Evolutionary conservation across 345 rosid genomes (phyloP).

Genomic region (Excoecaria cochinchinensis): DNA sequence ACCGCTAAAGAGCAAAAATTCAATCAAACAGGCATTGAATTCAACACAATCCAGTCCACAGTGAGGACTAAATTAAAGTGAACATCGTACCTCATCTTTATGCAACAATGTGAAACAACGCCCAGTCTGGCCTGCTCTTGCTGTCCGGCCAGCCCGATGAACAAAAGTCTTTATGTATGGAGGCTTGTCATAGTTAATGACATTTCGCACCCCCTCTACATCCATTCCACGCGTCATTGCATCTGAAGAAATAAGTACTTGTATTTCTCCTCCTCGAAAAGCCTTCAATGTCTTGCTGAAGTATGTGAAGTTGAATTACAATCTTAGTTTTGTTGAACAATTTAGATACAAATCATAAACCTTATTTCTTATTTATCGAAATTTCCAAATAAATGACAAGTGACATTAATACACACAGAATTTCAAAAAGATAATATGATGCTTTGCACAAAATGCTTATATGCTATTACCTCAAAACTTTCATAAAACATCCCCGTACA

Average conservation of each 20-base stretch:
- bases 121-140: conserved; percentile 91
- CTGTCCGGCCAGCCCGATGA: conserved; percentile 96
- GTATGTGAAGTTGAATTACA: conserved; percentile 12
- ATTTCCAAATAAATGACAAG: neutral
- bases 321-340: neutral
- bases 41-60: neutral
- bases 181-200: conserved; percentile 87
- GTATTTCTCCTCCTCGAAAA: conserved; percentile 71
- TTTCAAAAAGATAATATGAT: neutral
- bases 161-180: conserved; percentile 70
- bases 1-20: neutral
- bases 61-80: neutral
- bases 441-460: neutral
- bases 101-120: conserved; percentile 82
- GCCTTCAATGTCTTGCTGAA: conserved; percentile 84
- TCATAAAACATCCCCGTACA: neutral
- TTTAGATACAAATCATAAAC: neutral
- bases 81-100: conserved; percentile 53
- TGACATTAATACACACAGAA: neutral
- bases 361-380: neutral
- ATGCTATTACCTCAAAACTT: neutral
- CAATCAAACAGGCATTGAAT: neutral
- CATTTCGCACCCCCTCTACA: conserved; percentile 86
- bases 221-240: conserved; percentile 98
- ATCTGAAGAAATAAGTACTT: conserved; percentile 94